Percentiles rank a stretch among this genome's conserved stretches.
These are phyloP conservation scores for Peronospora belbahrii DNA, from an alignment of 352 stramenopile genomes.

Conservation along the genomic window DNA sequence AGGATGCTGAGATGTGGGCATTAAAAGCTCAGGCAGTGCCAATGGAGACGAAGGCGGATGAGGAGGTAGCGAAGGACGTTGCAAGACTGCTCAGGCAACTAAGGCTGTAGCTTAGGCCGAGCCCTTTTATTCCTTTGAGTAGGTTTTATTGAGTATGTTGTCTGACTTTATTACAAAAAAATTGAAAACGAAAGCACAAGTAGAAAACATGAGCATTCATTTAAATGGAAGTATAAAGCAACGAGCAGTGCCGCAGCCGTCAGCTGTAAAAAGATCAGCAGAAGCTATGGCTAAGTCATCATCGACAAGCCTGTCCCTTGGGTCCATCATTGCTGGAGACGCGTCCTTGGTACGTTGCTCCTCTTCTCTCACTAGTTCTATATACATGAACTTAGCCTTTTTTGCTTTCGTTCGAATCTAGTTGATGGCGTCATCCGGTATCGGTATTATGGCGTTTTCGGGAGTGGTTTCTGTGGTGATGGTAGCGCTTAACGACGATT, in stretches of 20 bases:
- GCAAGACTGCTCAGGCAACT: slow-evolving; percentile 42
- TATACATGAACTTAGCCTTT: neutral
- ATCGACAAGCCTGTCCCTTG: slow-evolving; percentile 18
- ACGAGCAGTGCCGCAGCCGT: slow-evolving; percentile 1
- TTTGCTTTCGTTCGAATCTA: slow-evolving; percentile 3
- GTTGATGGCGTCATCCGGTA: slow-evolving; percentile 26
- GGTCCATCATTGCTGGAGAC: slow-evolving; percentile 43
- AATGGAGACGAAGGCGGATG: slow-evolving; percentile 55
- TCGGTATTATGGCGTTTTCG: slow-evolving; percentile 49
- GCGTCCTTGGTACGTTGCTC: slow-evolving; percentile 28
- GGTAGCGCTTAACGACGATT: slow-evolving; percentile 32
- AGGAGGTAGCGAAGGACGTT: slow-evolving; percentile 39
- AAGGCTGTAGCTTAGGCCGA: slow-evolving; percentile 12
- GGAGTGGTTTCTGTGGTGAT: slow-evolving; percentile 45
- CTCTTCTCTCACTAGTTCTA: neutral
- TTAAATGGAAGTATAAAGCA: slow-evolving; percentile 17
- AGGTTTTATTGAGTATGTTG: no score
- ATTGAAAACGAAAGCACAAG: no score
- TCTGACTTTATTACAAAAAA: no score
- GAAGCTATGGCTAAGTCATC: slow-evolving; percentile 7
- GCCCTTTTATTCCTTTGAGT: slow-evolving; percentile 11
- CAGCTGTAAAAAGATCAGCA: neutral
- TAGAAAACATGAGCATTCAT: no score
- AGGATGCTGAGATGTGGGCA: slow-evolving; percentile 40
- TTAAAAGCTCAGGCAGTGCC: slow-evolving; percentile 39